Evolutionary conservation across 2,329 filamentous ascomycete species (phyloP).

Genomic region (Cercospora berteroae): DNA sequence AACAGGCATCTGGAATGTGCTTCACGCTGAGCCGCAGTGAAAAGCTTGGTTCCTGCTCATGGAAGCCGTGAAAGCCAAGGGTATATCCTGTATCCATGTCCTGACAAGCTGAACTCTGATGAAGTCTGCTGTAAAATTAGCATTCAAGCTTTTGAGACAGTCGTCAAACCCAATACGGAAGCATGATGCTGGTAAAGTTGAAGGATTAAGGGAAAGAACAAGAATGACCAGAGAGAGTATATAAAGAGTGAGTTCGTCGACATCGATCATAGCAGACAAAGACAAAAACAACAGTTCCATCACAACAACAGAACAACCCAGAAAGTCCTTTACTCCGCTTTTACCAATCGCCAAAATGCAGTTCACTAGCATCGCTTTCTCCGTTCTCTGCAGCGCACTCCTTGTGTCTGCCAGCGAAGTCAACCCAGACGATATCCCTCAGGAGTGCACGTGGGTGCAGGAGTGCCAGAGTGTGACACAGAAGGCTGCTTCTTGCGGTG

Average conservation of each 20-base stretch:
- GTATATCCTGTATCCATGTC: background rate
- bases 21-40: background rate
- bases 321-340: background rate
- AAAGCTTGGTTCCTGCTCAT: background rate
- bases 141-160: background rate
- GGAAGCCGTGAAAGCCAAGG: background rate
- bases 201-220: background rate
- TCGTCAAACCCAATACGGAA: background rate
- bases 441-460: background rate
- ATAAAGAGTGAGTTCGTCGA: background rate
- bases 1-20: background rate
- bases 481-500: background rate
- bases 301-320: background rate
- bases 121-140: background rate
- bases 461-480: background rate
- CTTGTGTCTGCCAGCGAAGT: background rate
- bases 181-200: background rate
- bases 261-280: background rate
- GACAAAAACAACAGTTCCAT: background rate
- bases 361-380: constrained; percentile 1
- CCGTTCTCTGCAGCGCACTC: background rate
- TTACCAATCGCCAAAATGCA: background rate
- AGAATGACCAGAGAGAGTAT: background rate
- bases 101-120: background rate
- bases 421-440: constrained; percentile 5